Conservation (phyloP, 495 filamentous ascomycete species). For the Penicillium fimorum region DNA sequence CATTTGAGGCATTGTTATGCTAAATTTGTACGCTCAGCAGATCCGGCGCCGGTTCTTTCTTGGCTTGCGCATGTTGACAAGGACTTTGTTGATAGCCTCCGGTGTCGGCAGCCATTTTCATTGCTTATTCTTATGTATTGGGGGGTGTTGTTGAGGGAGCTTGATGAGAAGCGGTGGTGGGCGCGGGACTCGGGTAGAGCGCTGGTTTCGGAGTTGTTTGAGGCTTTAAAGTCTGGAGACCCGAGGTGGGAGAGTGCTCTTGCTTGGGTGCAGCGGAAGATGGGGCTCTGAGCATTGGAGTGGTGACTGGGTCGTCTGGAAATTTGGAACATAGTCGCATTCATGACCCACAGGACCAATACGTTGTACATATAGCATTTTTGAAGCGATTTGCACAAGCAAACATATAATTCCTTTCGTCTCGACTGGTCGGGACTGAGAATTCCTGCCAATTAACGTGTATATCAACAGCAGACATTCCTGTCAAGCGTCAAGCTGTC, state of each 20-base stretch:
- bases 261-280: slow-evolving; percentile 22
- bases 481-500: neutral
- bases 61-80: slow-evolving; percentile 32
- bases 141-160: slow-evolving; percentile 26
- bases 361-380: slow-evolving; percentile 7
- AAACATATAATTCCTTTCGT: neutral
- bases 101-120: slow-evolving; percentile 23
- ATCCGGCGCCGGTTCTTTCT: slow-evolving; percentile 28
- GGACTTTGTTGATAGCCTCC: slow-evolving; percentile 25
- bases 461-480: neutral
- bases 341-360: neutral
- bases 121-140: slow-evolving; percentile 33
- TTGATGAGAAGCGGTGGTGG: slow-evolving; percentile 32
- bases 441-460: neutral
- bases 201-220: slow-evolving; percentile 25
- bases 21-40: slow-evolving; percentile 18
- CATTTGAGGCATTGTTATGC: slow-evolving; percentile 27
- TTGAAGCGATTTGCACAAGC: slow-evolving; percentile 1
- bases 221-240: slow-evolving; percentile 9
- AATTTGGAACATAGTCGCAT: neutral
- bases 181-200: slow-evolving; percentile 25
- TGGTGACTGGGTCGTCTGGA: neutral
- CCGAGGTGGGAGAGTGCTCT: slow-evolving; percentile 24
- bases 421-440: neutral
- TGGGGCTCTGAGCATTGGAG: neutral